Percentiles rank a stretch among this genome's conserved stretches.
Evolutionary conservation across 768 basidiomycete genomes (phyloP).

Genomic region (Rhizopogon rudus): DNA sequence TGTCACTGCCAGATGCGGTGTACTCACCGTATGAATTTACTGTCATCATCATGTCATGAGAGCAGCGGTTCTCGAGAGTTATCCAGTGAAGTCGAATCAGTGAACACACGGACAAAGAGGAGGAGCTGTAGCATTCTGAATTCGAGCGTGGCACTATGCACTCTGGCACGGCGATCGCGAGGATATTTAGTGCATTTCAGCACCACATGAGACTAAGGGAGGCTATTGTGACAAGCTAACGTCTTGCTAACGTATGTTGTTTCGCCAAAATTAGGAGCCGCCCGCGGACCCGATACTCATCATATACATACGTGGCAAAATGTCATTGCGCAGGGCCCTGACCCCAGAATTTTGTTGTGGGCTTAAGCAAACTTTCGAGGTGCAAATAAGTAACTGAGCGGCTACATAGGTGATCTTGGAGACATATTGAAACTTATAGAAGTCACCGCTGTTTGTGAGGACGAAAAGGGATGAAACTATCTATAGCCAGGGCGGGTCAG

Average conservation of each 20-base stretch:
- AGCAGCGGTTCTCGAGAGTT: too few species aligned
- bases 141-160: background rate
- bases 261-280: background rate
- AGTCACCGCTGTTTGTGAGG: slow-evolving; percentile 2
- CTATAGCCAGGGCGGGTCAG: background rate
- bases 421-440: background rate
- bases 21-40: too few species aligned
- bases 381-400: background rate
- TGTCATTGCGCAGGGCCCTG: too few species aligned
- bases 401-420: background rate
- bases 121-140: background rate
- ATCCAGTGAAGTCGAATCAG: too few species aligned
- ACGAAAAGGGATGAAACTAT: background rate
- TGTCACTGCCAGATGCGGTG: too few species aligned
- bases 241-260: background rate
- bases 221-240: background rate
- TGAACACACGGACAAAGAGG: too few species aligned
- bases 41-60: too few species aligned
- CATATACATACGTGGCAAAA: too few species aligned
- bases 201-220: background rate
- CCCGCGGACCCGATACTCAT: background rate
- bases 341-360: background rate
- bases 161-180: background rate
- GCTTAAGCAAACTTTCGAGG: background rate
- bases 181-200: background rate